Conservation (phyloP, 805 yeast species). For the Kodamaea hsintzibuensis region DNA sequence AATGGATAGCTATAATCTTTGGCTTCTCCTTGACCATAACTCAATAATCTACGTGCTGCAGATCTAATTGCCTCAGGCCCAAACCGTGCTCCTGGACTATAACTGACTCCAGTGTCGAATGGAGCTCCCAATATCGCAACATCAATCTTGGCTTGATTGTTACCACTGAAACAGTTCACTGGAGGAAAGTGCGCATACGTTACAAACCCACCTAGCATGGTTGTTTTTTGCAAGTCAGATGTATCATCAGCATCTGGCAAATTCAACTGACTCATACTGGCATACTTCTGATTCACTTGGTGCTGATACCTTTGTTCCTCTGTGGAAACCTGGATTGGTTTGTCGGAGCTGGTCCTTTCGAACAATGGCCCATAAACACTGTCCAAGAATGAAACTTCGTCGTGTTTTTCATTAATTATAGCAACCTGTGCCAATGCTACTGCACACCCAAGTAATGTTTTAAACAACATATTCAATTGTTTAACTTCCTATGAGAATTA, state of each 20-base stretch:
- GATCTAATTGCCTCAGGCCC: slow-evolving; percentile 56
- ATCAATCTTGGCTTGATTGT: slow-evolving; percentile 38
- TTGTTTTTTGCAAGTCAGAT: slow-evolving; percentile 20
- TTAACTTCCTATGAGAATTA: too few species aligned
- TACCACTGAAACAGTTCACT: slow-evolving; percentile 36
- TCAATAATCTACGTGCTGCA: slow-evolving; percentile 46
- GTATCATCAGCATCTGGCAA: slow-evolving; percentile 36
- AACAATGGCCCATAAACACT: slow-evolving; percentile 29
- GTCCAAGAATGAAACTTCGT: slow-evolving; percentile 20
- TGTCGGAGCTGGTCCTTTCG: slow-evolving; percentile 7
- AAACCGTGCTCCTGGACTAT: slow-evolving; percentile 58
- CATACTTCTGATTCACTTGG: slow-evolving; percentile 13
- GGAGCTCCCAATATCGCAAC: slow-evolving; percentile 62
- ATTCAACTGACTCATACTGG: slow-evolving; percentile 18
- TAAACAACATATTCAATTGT: not conserved
- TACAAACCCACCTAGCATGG: slow-evolving; percentile 50
- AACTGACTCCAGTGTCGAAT: slow-evolving; percentile 57
- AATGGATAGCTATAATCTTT: slow-evolving; percentile 21
- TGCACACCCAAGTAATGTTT: not conserved
- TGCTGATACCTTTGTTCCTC: not conserved
- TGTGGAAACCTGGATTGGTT: not conserved
- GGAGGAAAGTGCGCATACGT: slow-evolving; percentile 52
- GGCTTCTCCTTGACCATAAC: slow-evolving; percentile 21
- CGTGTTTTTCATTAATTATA: not conserved
- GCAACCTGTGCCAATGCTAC: slow-evolving; percentile 2